These are phyloP conservation scores for Vicia faba DNA, from an alignment of 306 rosid genomes.

Conservation along the genomic window DNA sequence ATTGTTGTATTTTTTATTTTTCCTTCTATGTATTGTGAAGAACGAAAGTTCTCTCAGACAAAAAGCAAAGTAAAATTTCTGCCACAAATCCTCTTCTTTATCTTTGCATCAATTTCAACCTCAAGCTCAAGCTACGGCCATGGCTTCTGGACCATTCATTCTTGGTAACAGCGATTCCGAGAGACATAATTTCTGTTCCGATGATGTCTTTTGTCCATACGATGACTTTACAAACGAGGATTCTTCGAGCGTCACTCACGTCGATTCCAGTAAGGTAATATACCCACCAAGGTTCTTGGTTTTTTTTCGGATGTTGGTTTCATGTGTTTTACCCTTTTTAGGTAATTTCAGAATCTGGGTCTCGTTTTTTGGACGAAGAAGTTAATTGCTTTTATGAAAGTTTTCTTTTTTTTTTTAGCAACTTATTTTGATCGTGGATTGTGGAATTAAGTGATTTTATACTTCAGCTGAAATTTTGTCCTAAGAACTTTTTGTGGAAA, in stretches of 20 bases:
- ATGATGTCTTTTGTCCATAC: constrained; percentile 68
- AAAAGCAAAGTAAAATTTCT: constrained; percentile 19
- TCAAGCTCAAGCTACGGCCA: constrained; percentile 35
- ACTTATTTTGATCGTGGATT: constrained; percentile 13
- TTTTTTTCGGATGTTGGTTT: constrained; percentile 4
- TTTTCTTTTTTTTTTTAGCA: constrained; percentile 15
- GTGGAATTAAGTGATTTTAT: background rate
- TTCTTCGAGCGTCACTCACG: constrained; percentile 55
- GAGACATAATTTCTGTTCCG: constrained; percentile 64
- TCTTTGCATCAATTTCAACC: constrained; percentile 26
- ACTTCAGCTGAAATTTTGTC: too few relatives aligned
- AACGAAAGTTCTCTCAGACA: constrained; percentile 46
- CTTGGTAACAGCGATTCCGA: constrained; percentile 49
- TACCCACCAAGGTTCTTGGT: background rate
- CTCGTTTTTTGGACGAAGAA: too few relatives aligned
- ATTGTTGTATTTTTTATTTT: background rate
- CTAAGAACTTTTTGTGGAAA: background rate
- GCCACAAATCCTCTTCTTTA: constrained; percentile 7
- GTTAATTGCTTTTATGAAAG: constrained; percentile 35
- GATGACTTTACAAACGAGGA: constrained; percentile 60
- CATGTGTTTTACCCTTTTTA: background rate
- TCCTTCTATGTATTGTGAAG: background rate
- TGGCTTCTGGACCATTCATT: constrained; percentile 76
- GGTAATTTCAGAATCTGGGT: constrained; percentile 27
- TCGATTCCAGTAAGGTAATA: constrained; percentile 68